Percentiles rank a stretch among this genome's conserved stretches.
These are phyloP conservation scores for Candida germanica DNA, from an alignment of 805 yeast genomes.

Conservation along the genomic window DNA sequence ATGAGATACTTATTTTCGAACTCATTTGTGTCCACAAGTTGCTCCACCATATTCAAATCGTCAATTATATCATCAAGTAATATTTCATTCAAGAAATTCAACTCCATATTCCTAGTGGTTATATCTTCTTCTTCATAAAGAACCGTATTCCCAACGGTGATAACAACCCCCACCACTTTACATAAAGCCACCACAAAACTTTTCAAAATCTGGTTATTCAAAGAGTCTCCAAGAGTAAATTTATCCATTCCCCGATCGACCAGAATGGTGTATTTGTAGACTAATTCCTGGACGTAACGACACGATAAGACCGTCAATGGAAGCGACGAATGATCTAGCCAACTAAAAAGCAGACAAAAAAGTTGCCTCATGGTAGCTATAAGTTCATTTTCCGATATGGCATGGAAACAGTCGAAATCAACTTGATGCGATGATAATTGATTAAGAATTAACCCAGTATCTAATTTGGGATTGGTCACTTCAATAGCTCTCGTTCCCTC, in stretches of 20 bases:
- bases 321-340: constrained; percentile 75
- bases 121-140: constrained; percentile 75
- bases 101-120: constrained; percentile 59
- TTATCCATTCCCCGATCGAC: constrained; percentile 14
- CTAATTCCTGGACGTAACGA: constrained; percentile 62
- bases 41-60: constrained; percentile 32
- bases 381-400: constrained; percentile 39
- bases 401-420: constrained; percentile 41
- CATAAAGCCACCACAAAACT: constrained; percentile 52
- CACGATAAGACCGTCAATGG: constrained; percentile 79
- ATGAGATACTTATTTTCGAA: constrained; percentile 12
- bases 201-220: constrained; percentile 45
- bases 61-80: constrained; percentile 19
- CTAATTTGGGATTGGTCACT: constrained; percentile 66
- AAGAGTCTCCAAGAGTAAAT: constrained; percentile 23
- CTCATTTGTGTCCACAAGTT: constrained; percentile 16
- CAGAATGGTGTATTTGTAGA: constrained; percentile 37
- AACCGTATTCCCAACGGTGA: constrained; percentile 53
- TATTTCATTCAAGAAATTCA: constrained; percentile 29
- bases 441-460: constrained; percentile 62
- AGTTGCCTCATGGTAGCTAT: constrained; percentile 54
- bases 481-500: constrained; percentile 91
- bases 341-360: constrained; percentile 54
- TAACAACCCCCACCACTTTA: constrained; percentile 48
- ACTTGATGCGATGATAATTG: constrained; percentile 41